Conservation (phyloP, 805 yeast species). For the Isabelozyma heimii region DNA sequence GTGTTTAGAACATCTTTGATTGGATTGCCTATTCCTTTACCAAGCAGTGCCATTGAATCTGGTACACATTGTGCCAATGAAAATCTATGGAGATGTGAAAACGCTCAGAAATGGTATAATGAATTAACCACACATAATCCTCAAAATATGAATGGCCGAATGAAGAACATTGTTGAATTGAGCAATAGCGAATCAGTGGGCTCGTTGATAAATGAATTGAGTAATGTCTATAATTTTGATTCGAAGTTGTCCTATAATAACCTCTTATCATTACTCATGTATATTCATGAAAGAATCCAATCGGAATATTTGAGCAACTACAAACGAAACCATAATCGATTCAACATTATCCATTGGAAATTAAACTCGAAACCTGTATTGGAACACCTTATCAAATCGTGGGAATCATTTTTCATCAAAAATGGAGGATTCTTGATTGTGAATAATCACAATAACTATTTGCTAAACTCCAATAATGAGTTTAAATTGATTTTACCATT, state of each 20-base stretch:
- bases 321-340: constrained; percentile 8
- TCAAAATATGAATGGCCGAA: background rate
- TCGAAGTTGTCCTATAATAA: constrained; percentile 47
- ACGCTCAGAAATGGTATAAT: constrained; percentile 50
- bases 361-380: constrained; percentile 58
- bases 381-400: constrained; percentile 55
- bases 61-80: constrained; percentile 66
- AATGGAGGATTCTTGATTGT: constrained; percentile 64
- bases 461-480: constrained; percentile 52
- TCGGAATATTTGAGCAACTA: constrained; percentile 39
- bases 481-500: constrained; percentile 66
- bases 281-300: constrained; percentile 66
- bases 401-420: constrained; percentile 63
- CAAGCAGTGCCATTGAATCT: constrained; percentile 47
- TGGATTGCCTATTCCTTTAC: constrained; percentile 40
- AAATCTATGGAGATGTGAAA: constrained; percentile 55
- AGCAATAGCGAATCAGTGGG: constrained; percentile 53
- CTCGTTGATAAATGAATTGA: constrained; percentile 46
- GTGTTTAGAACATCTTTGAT: constrained; percentile 45
- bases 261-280: constrained; percentile 54
- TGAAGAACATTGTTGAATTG: constrained; percentile 45
- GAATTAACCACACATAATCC: constrained; percentile 16
- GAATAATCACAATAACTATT: constrained; percentile 46
- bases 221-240: constrained; percentile 31
- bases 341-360: constrained; percentile 55